Evolutionary conservation across 1,139 yeast genomes (phyloP), one percentile per base, ranked within the genome.

Genomic region (Candida dubliniensis): DNA sequence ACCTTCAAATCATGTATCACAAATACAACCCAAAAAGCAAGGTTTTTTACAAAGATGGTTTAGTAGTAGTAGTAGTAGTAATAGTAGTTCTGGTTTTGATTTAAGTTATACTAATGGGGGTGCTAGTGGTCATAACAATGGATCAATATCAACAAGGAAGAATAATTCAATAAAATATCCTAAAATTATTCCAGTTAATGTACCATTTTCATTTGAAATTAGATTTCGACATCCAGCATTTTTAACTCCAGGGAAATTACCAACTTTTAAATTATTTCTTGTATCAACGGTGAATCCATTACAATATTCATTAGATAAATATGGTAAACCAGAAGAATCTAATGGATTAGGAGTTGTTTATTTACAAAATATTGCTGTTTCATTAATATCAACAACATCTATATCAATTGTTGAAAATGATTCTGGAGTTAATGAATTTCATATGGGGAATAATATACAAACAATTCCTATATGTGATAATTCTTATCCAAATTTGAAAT

Each of bases 301-400:
- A 2, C 53, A 60, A 23, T 77, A 71, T 47, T 57, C 73, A 2
- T 57, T 74, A 30, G 58, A 64, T 42, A 58, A 70, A 54, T 63
- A 70, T 38, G 73, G 71, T 0, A 56, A 59, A 29, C 66, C 71
- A 0, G 70, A 69, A 1, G 74, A 71, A 33, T 64, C 71, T 32
- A 76, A 77, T 45, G 82, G 82, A 0, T 56, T 76, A 36, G 82
- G 82, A 0, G 63, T 69, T 11, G 58, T 78, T 0, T 76, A 71
- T 50, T 51, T 78, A 34, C 76, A 72, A 40, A 56, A 59, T 30
- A 53, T 78, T 15, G 51, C 53, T 8, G 60, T 76, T 4, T 71
- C 67, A n/a, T 52, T 78, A 30, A 54, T 54, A 1, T 53, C 64
- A 3, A 58, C 60, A 11, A 73, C 77, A 0, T 40, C 51, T 3